Evolutionary conservation across 2,329 filamentous ascomycete species (phyloP).

Genomic region (Exophiala bonariae): DNA sequence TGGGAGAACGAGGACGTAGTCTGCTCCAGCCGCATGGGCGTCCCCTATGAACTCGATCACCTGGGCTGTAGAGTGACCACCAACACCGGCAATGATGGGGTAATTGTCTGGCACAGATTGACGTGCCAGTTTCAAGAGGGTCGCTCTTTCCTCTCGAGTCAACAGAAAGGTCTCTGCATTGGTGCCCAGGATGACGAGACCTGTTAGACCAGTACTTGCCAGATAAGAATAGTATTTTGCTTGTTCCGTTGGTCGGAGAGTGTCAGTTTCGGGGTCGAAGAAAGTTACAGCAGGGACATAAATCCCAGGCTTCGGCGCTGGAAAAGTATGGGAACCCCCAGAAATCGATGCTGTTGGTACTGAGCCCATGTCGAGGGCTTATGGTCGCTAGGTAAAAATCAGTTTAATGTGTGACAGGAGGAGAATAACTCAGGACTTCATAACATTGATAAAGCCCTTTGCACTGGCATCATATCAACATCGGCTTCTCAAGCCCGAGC

Average conservation of each 20-base stretch:
- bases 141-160: slow-evolving; percentile 59
- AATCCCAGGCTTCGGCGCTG: slow-evolving; percentile 43
- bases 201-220: slow-evolving; percentile 50
- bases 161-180: slow-evolving; percentile 59
- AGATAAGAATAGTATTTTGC: slow-evolving; percentile 55
- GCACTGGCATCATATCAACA: no score
- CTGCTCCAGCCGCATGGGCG: slow-evolving; percentile 59
- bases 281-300: slow-evolving; percentile 58
- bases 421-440: no score
- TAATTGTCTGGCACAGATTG: slow-evolving; percentile 52
- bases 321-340: slow-evolving; percentile 14
- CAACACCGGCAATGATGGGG: slow-evolving; percentile 64
- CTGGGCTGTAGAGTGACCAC: slow-evolving; percentile 65
- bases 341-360: slow-evolving; percentile 7
- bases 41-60: slow-evolving; percentile 61
- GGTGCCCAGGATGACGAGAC: slow-evolving; percentile 56
- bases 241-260: slow-evolving; percentile 49
- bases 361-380: slow-evolving; percentile 20
- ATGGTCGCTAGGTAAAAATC: no score
- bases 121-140: slow-evolving; percentile 58
- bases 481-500: no score
- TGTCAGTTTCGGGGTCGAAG: slow-evolving; percentile 52
- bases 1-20: slow-evolving; percentile 63
- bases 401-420: no score
- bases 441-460: no score